Conservation (phyloP, 768 basidiomycete genomes). For the Phlegmacium glaucopus region DNA sequence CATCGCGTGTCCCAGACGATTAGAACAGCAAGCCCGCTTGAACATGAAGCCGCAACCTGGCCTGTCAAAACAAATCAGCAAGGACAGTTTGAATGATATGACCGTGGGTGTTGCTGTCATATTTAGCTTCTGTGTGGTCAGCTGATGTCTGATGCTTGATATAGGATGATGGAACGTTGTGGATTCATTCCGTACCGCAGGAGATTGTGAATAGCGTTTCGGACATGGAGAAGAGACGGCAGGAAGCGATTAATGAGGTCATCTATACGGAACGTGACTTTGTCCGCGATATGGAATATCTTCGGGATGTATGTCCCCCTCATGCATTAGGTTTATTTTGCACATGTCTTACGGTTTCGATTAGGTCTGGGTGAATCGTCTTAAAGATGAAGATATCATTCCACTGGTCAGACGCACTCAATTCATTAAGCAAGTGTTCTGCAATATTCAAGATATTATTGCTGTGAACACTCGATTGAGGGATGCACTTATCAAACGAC, state of each 20-base stretch:
- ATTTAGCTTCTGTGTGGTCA: constrained; percentile 1
- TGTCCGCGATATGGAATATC: constrained; percentile 96
- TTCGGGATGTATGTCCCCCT: constrained; percentile 73
- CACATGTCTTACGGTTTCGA: constrained; percentile 2
- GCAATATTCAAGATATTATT: constrained; percentile 95
- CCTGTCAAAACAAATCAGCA: constrained; percentile 77
- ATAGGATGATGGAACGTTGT: constrained; percentile 66
- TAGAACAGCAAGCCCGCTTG: constrained; percentile 91
- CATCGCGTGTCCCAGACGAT: constrained; percentile 89
- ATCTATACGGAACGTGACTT: constrained; percentile 95
- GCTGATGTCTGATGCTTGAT: neutral
- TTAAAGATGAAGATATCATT: constrained; percentile 74
- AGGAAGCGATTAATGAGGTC: constrained; percentile 98
- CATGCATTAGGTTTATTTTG: constrained; percentile 1
- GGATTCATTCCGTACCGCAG: constrained; percentile 95
- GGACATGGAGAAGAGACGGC: constrained; percentile 90
- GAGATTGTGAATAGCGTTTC: constrained; percentile 92
- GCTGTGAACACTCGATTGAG: constrained; percentile 88
- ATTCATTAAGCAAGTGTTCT: constrained; percentile 94
- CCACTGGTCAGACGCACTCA: constrained; percentile 72
- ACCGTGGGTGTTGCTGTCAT: constrained; percentile 43
- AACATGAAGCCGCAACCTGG: constrained; percentile 95
- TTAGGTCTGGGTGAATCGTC: constrained; percentile 86
- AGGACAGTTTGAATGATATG: constrained; percentile 78
- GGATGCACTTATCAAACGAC: constrained; percentile 91